Conservation (phyloP, 495 filamentous ascomycete genomes). For the Podospora australis region DNA sequence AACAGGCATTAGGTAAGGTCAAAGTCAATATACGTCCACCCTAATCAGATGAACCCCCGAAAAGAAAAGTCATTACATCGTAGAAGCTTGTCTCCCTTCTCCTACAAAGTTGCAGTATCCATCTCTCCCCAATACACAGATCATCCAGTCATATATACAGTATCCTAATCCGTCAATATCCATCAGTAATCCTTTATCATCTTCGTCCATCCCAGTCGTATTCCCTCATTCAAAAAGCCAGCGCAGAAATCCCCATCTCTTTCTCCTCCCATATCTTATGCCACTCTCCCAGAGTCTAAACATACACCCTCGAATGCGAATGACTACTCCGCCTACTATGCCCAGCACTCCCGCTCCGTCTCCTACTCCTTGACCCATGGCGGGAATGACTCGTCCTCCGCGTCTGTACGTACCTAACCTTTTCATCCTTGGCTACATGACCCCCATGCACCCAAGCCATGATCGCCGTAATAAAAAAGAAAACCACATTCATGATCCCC, state of each 20-base stretch:
- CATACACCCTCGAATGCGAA: conserved; percentile 6
- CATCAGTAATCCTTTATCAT: too few species aligned
- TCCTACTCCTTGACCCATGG: background rate
- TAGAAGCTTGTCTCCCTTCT: too few species aligned
- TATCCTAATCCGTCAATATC: too few species aligned
- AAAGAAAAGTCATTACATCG: too few species aligned
- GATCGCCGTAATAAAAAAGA: conserved; percentile 69
- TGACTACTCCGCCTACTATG: conserved; percentile 4
- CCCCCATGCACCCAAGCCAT: conserved; percentile 54
- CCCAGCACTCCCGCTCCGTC: conserved; percentile 6
- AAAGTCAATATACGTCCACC: too few species aligned
- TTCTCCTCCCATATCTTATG: background rate
- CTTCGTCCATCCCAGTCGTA: too few species aligned
- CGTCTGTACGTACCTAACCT: background rate
- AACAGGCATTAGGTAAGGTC: too few species aligned
- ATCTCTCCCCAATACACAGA: too few species aligned
- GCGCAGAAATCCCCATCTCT: background rate
- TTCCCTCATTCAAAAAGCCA: too few species aligned
- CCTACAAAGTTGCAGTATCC: too few species aligned
- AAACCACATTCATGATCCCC: conserved; percentile 78
- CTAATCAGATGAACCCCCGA: too few species aligned
- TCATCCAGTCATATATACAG: too few species aligned
- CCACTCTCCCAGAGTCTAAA: background rate
- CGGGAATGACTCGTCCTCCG: background rate
- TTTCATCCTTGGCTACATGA: conserved; percentile 12